phyloP scores from a whole-genome alignment of 805 yeast species.

The Cyberlindnera euphorbiiphila region DNA sequence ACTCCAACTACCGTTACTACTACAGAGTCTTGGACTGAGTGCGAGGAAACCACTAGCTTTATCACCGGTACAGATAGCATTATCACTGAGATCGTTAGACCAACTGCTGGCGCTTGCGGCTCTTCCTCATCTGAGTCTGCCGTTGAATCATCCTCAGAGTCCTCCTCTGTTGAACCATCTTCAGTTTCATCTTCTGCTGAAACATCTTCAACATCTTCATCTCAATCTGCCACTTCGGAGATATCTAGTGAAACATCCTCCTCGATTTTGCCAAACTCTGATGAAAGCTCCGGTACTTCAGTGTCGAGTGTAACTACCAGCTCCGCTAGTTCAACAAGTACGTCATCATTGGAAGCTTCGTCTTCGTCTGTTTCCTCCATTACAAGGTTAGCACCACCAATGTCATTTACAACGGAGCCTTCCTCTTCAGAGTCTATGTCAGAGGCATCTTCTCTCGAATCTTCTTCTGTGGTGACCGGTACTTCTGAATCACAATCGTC shows the following conservation, averaged over 20 bases:
- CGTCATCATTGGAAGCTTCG: no score
- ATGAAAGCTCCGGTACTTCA: no score
- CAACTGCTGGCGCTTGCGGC: slow-evolving; percentile 1
- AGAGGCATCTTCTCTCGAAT: no score
- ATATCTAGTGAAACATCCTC: no score
- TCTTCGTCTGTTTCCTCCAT: neutral
- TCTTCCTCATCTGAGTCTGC: neutral
- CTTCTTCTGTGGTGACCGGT: no score
- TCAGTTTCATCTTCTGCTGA: neutral
- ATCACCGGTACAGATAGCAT: slow-evolving; percentile 10
- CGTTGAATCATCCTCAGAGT: neutral
- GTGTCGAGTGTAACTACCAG: no score
- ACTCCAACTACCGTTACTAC: slow-evolving; percentile 8
- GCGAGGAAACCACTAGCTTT: slow-evolving; percentile 9
- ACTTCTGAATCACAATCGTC: no score
- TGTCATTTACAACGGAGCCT: neutral
- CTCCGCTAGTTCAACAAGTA: no score
- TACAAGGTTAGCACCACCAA: neutral
- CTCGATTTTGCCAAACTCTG: no score
- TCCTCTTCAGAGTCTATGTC: neutral
- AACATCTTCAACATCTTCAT: neutral
- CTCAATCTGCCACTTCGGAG: no score
- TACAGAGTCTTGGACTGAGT: slow-evolving; percentile 7
- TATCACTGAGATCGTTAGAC: slow-evolving; percentile 11
- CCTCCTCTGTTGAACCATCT: no score